A percentile compares a stretch with the other conserved stretches of the same genome.
Conservation (phyloP, 257 asterid species). For the Pogostemon cablin region DNA sequence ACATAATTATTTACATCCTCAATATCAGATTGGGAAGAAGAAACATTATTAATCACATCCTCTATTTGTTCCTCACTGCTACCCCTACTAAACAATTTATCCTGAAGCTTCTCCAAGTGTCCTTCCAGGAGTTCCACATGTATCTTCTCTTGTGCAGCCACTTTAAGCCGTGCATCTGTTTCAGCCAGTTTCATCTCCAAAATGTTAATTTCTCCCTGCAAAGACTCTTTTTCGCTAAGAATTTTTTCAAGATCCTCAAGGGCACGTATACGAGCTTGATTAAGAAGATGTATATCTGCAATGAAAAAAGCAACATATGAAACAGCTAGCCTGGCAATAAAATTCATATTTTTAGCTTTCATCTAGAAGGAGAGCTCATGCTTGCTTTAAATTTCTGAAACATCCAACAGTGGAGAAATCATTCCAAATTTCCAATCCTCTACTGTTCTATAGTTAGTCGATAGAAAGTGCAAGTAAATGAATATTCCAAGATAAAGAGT, state of each 20-base stretch:
- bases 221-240: slow-evolving; percentile 70
- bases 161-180: slow-evolving; percentile 81
- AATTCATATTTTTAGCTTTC: not conserved
- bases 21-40: slow-evolving; percentile 41
- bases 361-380: slow-evolving; percentile 17
- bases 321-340: slow-evolving; percentile 30
- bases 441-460: not conserved
- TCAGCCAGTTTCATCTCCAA: slow-evolving; percentile 86
- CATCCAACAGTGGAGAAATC: not conserved
- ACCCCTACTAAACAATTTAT: slow-evolving; percentile 57
- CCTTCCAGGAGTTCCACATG: slow-evolving; percentile 70
- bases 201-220: slow-evolving; percentile 74
- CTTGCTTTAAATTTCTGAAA: not conserved
- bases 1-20: slow-evolving; percentile 39
- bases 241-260: slow-evolving; percentile 74
- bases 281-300: slow-evolving; percentile 80
- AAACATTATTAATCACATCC: slow-evolving; percentile 38
- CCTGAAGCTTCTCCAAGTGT: slow-evolving; percentile 68
- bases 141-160: slow-evolving; percentile 81
- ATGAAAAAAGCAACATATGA: slow-evolving; percentile 30
- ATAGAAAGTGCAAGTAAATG: slow-evolving; percentile 12
- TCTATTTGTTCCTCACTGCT: slow-evolving; percentile 37
- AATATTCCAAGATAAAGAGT: slow-evolving; percentile 11
- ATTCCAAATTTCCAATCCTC: not conserved
- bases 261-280: slow-evolving; percentile 77